Evolutionary conservation across 2,329 filamentous ascomycete species (phyloP).

Genomic region (Cladosporium colombiae): DNA sequence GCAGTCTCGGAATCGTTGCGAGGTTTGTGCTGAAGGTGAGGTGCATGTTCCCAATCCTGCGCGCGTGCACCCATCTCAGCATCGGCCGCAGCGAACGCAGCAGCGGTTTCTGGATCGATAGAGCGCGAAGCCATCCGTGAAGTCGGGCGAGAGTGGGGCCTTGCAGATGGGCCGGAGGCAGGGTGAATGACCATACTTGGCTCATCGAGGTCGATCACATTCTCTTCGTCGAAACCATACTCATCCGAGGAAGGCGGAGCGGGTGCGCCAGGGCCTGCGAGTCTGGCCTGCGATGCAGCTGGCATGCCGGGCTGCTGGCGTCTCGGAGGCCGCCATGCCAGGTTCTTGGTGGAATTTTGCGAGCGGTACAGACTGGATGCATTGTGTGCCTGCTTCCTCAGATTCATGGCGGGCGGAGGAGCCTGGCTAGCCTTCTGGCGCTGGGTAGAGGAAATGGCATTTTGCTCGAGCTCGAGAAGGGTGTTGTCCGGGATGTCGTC

Average conservation of each 20-base stretch:
- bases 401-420: background rate
- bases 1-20: slow-evolving; percentile 27
- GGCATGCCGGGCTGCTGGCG: slow-evolving; percentile 19
- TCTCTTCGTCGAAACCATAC: slow-evolving; percentile 49
- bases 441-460: slow-evolving; percentile 47
- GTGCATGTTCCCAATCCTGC: slow-evolving; percentile 29
- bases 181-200: slow-evolving; percentile 34
- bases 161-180: slow-evolving; percentile 22
- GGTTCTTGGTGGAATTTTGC: slow-evolving; percentile 25
- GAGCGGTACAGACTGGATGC: slow-evolving; percentile 26
- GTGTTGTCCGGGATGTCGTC: slow-evolving; percentile 48
- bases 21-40: slow-evolving; percentile 22
- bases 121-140: slow-evolving; percentile 15
- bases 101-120: slow-evolving; percentile 33
- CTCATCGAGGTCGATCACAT: slow-evolving; percentile 49
- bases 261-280: slow-evolving; percentile 2
- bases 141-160: background rate
- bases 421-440: slow-evolving; percentile 16
- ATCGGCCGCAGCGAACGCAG: slow-evolving; percentile 37
- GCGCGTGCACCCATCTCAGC: slow-evolving; percentile 32
- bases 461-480: slow-evolving; percentile 48
- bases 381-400: slow-evolving; percentile 27
- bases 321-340: slow-evolving; percentile 35
- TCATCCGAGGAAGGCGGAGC: slow-evolving; percentile 39
- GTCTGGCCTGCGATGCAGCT: slow-evolving; percentile 5